Percentiles rank a stretch among this genome's conserved stretches.
Evolutionary conservation across 805 yeast species (phyloP).

Genomic region (Wickerhamiella alocasiicola): DNA sequence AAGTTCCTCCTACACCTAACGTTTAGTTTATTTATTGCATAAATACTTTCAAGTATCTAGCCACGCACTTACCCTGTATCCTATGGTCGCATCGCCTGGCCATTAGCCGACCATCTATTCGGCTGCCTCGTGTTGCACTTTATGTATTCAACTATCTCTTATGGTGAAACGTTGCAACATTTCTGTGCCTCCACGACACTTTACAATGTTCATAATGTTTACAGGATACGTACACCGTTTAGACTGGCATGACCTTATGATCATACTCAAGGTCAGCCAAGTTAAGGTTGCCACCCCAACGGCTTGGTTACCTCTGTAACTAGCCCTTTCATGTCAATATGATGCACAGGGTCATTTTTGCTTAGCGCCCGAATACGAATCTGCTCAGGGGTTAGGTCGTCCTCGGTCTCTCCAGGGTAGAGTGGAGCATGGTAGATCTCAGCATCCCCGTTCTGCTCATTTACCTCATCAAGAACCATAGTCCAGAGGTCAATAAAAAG

Average conservation of each 20-base stretch:
- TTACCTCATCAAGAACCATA: conserved; percentile 58
- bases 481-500: conserved; percentile 34
- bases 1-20: conserved; percentile 1
- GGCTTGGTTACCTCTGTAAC: conserved; percentile 24
- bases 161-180: no score
- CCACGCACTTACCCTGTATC: no score
- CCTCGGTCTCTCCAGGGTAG: conserved; percentile 18
- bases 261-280: no score
- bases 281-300: conserved; percentile 7
- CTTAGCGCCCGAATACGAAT: conserved; percentile 28
- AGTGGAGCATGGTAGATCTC: conserved; percentile 17
- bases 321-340: conserved; percentile 36
- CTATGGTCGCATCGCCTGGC: no score
- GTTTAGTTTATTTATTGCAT: conserved; percentile 4
- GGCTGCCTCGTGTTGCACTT: no score
- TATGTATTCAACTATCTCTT: no score
- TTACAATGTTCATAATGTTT: no score
- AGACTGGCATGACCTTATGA: no score
- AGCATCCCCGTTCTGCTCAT: conserved; percentile 48
- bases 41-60: no score
- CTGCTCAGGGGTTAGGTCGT: conserved; percentile 19
- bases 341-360: conserved; percentile 41
- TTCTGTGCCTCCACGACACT: no score
- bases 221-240: no score
- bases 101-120: no score